Percentiles rank a stretch among this genome's conserved stretches.
Conservation (phyloP, 2,329 filamentous ascomycete species). For the Ophiostoma sp. region DNA sequence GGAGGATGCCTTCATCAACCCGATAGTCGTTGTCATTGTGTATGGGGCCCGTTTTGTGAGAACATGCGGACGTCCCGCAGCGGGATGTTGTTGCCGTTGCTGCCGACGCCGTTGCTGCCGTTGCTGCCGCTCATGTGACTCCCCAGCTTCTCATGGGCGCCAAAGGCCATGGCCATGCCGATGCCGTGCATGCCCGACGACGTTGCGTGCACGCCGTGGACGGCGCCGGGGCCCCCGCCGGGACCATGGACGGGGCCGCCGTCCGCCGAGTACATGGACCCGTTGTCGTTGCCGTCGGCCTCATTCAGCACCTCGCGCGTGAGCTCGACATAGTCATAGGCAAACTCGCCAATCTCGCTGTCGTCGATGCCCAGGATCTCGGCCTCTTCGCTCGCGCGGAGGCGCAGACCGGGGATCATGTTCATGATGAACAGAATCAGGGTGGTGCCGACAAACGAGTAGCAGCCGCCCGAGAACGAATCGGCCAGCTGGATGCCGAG, state of each 20-base stretch:
- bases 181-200: slow-evolving; percentile 19
- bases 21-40: slow-evolving; percentile 27
- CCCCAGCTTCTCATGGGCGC: slow-evolving; percentile 43
- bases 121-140: slow-evolving; percentile 42
- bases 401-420: slow-evolving; percentile 66
- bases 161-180: slow-evolving; percentile 19
- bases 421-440: slow-evolving; percentile 77
- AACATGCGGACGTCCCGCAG: slow-evolving; percentile 44
- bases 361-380: slow-evolving; percentile 84
- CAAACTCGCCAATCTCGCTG: slow-evolving; percentile 86
- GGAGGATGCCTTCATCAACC: slow-evolving; percentile 20
- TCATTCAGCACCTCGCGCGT: slow-evolving; percentile 40
- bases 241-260: not conserved
- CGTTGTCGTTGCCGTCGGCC: slow-evolving; percentile 25
- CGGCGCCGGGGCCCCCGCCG: not conserved
- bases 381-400: slow-evolving; percentile 69
- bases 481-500: slow-evolving; percentile 79
- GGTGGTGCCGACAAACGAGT: slow-evolving; percentile 73
- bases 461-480: slow-evolving; percentile 66
- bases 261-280: slow-evolving; percentile 31
- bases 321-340: slow-evolving; percentile 90
- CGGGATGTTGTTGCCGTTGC: slow-evolving; percentile 42
- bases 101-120: slow-evolving; percentile 45
- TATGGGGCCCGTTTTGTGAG: slow-evolving; percentile 27
- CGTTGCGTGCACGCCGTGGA: not conserved